A percentile compares a stretch with the other conserved stretches of the same genome.
These are phyloP conservation scores for Aphanoascus verrucosus DNA, from an alignment of 2,329 filamentous ascomycete genomes.

Conservation along the genomic window DNA sequence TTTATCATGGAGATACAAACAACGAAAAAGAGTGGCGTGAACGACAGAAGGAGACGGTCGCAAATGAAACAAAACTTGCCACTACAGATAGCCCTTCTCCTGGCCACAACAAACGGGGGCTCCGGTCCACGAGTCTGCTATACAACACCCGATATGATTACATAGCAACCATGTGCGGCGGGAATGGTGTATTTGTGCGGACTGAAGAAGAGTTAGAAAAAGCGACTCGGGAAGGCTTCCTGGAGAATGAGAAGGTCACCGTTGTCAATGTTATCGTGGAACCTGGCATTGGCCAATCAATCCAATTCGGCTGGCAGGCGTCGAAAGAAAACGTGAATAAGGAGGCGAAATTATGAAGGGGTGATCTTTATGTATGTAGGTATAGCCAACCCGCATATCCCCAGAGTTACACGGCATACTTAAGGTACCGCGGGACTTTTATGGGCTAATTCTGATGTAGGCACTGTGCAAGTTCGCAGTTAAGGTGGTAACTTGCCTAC, in stretches of 20 bases:
- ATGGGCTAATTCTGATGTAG: too few relatives aligned
- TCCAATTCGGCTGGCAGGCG: conserved; percentile 31
- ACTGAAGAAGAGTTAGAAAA: conserved; percentile 42
- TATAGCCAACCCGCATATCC: too few relatives aligned
- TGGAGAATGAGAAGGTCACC: conserved; percentile 36
- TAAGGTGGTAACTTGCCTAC: too few relatives aligned
- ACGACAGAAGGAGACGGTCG: conserved; percentile 34
- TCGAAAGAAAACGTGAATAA: conserved; percentile 15
- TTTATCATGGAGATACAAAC: conserved; percentile 38
- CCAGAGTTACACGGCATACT: too few relatives aligned
- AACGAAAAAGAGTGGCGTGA: conserved; percentile 36
- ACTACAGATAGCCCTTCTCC: conserved; percentile 13
- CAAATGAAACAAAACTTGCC: conserved; percentile 20
- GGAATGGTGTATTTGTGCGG: conserved; percentile 42
- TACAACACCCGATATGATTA: conserved; percentile 48
- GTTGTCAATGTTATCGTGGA: conserved; percentile 49
- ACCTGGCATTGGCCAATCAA: conserved; percentile 36
- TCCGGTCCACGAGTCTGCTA: conserved; percentile 42
- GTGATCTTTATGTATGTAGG: too few relatives aligned
- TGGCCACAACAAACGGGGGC: conserved; percentile 23
- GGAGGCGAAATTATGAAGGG: conserved; percentile 19
- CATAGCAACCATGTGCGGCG: conserved; percentile 46
- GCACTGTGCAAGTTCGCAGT: too few relatives aligned
- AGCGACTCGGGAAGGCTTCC: conserved; percentile 44
- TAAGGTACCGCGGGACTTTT: too few relatives aligned